phyloP scores from a whole-genome alignment of 2,329 filamentous ascomycete genomes.

The Phyllosticta ampelicida region DNA sequence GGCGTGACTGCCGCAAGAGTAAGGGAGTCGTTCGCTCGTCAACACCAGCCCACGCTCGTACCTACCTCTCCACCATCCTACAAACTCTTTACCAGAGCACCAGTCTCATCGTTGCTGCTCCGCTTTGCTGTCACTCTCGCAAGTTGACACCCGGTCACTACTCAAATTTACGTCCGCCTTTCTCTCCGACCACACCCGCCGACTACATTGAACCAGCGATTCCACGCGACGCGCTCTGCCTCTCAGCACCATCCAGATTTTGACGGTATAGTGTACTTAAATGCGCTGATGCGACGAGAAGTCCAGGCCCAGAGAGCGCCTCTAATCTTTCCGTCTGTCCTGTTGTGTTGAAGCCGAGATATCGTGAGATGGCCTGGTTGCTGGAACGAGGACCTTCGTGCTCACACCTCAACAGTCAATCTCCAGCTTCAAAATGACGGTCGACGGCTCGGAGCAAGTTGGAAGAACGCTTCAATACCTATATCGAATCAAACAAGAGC shows the following conservation, averaged over 20 bases:
- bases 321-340: background rate
- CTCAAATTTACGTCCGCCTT: background rate
- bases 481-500: slow-evolving; percentile 3
- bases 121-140: background rate
- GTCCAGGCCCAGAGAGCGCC: background rate
- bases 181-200: background rate
- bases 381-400: background rate
- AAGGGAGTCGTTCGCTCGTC: background rate
- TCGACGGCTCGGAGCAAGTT: background rate
- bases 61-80: background rate
- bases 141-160: background rate
- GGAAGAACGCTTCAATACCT: background rate
- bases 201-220: background rate
- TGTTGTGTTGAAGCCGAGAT: background rate
- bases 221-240: background rate
- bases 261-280: background rate
- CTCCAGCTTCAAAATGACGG: background rate
- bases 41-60: too few relatives aligned
- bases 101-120: background rate
- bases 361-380: background rate
- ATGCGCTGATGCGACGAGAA: background rate
- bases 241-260: background rate
- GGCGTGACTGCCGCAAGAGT: background rate
- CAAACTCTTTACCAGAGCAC: background rate
- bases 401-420: background rate